Conservation (phyloP, 177 flowering plant species). For the Vitis hybrid region DNA sequence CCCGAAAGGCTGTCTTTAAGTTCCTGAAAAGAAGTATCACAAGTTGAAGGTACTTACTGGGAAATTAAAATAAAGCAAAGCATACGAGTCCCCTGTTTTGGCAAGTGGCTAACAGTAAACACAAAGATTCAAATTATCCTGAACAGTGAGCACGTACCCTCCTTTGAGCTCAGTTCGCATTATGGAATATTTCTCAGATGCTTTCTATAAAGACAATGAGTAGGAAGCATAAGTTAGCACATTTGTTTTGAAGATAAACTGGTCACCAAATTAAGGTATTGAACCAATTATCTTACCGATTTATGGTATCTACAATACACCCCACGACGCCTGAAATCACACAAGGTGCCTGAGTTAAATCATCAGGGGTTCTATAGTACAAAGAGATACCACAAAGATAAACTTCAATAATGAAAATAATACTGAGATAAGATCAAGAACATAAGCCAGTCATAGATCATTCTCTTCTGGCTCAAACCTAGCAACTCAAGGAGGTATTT, state of each 20-base stretch:
- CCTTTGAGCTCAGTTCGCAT: conserved; percentile 63
- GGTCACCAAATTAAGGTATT: not conserved
- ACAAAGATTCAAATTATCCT: not conserved
- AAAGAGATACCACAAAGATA: not conserved
- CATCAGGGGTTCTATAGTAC: not conserved
- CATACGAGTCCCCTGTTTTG: not conserved
- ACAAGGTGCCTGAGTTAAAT: conserved; percentile 3
- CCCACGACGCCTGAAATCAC: conserved; percentile 64
- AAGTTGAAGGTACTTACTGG: not conserved
- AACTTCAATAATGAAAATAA: not conserved
- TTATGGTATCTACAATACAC: conserved; percentile 68
- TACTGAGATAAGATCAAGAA: not conserved
- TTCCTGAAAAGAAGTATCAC: conserved; percentile 48
- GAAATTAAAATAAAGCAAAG: not conserved
- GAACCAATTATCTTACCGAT: conserved; percentile 44
- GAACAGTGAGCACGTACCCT: conserved; percentile 51
- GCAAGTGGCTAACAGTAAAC: not conserved
- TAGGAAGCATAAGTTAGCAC: conserved; percentile 8
- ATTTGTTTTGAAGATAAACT: not conserved
- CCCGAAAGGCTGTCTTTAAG: conserved; percentile 65
- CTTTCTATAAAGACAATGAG: conserved; percentile 34
- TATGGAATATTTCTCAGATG: conserved; percentile 46
- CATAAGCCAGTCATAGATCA: not conserved
- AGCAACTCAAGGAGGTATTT: no score
- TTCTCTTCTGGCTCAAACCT: no score